These are phyloP conservation scores for Grammothele lineata DNA, from an alignment of 768 basidiomycete species.

Conservation along the genomic window DNA sequence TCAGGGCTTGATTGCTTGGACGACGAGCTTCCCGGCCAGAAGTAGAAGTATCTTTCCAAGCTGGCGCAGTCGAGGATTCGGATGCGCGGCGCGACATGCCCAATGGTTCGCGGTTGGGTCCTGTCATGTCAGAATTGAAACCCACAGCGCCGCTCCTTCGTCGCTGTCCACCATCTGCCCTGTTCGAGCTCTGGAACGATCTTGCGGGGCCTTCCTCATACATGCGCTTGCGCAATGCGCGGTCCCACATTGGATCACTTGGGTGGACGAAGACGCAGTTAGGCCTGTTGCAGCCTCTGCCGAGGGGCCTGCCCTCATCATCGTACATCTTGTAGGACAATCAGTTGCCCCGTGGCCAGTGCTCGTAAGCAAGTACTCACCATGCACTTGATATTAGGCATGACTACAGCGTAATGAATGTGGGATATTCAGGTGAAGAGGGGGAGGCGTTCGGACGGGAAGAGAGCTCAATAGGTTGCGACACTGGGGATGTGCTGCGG, in stretches of 20 bases:
- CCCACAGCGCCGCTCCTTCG: not conserved
- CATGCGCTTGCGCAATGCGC: not conserved
- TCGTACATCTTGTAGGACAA: conserved; percentile 19
- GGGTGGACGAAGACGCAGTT: conserved; percentile 32
- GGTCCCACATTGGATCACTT: conserved; percentile 28
- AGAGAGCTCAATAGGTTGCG: no score
- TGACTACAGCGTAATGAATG: conserved; percentile 4
- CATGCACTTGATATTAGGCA: not conserved
- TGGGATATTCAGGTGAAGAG: conserved; percentile 3
- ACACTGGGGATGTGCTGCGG: no score
- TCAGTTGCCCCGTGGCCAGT: conserved; percentile 5
- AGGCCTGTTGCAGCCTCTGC: conserved; percentile 24
- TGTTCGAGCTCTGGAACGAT: not conserved
- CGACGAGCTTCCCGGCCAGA: no score
- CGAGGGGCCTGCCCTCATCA: conserved; percentile 24
- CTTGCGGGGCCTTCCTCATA: not conserved
- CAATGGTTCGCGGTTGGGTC: not conserved
- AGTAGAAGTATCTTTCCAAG: no score
- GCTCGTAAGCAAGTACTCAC: not conserved
- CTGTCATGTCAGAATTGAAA: no score
- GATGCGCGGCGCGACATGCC: not conserved
- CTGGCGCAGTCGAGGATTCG: no score
- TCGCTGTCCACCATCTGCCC: not conserved
- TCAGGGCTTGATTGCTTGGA: no score
- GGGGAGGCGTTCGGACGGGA: no score